Evolutionary conservation across 805 yeast species (phyloP), one percentile per base, ranked within the genome.

Genomic region (Groenewaldozyma tartarivorans): DNA sequence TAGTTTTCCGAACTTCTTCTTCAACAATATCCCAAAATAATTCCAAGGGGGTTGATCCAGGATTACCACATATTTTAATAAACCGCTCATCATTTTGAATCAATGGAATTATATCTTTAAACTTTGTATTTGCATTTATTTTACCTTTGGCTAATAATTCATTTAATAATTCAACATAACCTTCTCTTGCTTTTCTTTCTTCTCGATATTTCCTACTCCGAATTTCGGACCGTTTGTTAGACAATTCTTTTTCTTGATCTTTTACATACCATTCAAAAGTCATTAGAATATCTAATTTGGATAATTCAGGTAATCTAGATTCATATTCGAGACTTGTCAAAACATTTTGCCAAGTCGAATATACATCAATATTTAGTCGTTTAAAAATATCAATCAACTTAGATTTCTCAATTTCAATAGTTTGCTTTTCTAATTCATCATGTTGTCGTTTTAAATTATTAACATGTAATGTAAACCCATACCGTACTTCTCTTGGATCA

Each of bases 41-140:
- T 47, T 86, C 94, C 33, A 79, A 53, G 1, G 95, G 81, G 1
- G 77, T 70, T 0, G 95, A 85, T 0, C 95, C 95, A 35, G 72
- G 67, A 40, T 87, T 69, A 0, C 94, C 95, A 42, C 86, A 67
- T 29, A 86, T 47, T 18, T 69, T 74, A 13, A 72, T 51, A 53
- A 81, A 86, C 13, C 74, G 61, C 35, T 64, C 66, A 45, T 79
- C 81, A 24, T 72, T 70, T 44, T 74, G 74, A 1, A 85, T 50
- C 4, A 53, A 44, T 0, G 69, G 62, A 33, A 73, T 67, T 1
- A 83, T 52, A 19, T 79, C 79, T 36, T 58, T 61, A 79, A 94
- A 86, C 38, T 60, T 64, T 1, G 81, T 64, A 42, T 70, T 70
- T 1, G 81, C 76, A 5, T 57, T 57, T 20, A 79, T 61, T 13